Conservation (phyloP, 2,329 filamentous ascomycete genomes). For the Sporothrix dimorphospora region DNA sequence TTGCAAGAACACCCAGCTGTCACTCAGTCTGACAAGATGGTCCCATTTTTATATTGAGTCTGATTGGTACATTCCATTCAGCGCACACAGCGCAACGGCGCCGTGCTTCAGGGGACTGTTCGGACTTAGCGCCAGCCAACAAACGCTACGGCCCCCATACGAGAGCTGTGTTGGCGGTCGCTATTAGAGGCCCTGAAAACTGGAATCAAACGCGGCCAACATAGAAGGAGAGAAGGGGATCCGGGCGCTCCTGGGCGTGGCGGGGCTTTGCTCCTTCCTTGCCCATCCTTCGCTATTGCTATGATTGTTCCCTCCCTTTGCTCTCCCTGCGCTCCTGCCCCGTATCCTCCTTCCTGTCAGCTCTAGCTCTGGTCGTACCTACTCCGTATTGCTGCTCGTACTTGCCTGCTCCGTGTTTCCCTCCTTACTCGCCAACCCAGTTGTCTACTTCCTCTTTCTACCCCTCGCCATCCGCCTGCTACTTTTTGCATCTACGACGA, state of each 20-base stretch:
- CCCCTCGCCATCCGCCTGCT: conserved; percentile 18
- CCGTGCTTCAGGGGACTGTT: neutral
- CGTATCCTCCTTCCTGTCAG: conserved; percentile 15
- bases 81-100: neutral
- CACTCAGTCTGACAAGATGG: neutral
- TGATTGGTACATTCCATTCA: neutral
- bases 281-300: neutral
- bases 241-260: neutral
- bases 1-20: neutral
- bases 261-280: conserved; percentile 21
- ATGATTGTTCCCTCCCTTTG: conserved; percentile 1
- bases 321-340: conserved; percentile 9
- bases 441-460: conserved; percentile 5
- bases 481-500: conserved; percentile 8
- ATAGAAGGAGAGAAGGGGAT: neutral
- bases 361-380: conserved; percentile 14
- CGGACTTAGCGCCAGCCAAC: neutral
- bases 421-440: conserved; percentile 18
- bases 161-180: neutral
- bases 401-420: neutral
- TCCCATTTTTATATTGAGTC: neutral
- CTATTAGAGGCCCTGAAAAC: conserved; percentile 13
- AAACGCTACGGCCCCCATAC: neutral
- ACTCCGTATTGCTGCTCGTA: neutral
- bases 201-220: conserved; percentile 12